These are phyloP conservation scores for Panus rudis DNA, from an alignment of 768 basidiomycete genomes.

Conservation along the genomic window DNA sequence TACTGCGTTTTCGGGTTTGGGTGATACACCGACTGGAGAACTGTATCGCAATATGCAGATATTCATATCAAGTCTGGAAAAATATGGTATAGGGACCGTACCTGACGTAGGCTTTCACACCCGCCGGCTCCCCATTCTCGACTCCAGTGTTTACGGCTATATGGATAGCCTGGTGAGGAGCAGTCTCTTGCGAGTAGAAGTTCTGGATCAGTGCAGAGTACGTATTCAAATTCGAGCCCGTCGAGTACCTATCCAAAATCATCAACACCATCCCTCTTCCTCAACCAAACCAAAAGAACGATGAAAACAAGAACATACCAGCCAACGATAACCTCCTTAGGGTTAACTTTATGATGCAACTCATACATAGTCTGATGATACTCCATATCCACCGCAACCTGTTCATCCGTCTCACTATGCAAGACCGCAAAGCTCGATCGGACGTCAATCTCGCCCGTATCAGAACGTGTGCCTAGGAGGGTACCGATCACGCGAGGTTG, in stretches of 20 bases:
- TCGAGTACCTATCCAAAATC: conserved; percentile 72
- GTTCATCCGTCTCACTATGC: conserved; percentile 87
- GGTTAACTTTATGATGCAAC: conserved; percentile 75
- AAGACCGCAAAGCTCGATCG: conserved; percentile 85
- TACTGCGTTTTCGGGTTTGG: conserved; percentile 91
- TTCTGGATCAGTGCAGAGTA: conserved; percentile 97
- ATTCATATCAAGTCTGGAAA: background rate
- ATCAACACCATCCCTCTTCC: background rate
- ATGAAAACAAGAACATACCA: conserved; percentile 53
- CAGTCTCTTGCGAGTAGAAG: conserved; percentile 91
- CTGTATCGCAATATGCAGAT: conserved; percentile 28
- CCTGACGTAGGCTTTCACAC: conserved; percentile 87
- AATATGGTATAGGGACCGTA: conserved; percentile 23
- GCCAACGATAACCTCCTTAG: conserved; percentile 88
- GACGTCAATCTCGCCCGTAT: conserved; percentile 54
- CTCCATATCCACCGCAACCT: conserved; percentile 94
- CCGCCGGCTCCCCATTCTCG: conserved; percentile 52
- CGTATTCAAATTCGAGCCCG: conserved; percentile 83
- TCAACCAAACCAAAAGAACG: background rate
- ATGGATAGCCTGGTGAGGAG: conserved; percentile 84
- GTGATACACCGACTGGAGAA: conserved; percentile 81
- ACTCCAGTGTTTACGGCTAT: conserved; percentile 84
- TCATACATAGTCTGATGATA: conserved; percentile 94
- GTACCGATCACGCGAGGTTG: conserved; percentile 94
- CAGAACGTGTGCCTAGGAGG: conserved; percentile 75